Evolutionary conservation across 345 rosid species (phyloP), one percentile per base, ranked within the genome.

Genomic region (Salix udensis): DNA sequence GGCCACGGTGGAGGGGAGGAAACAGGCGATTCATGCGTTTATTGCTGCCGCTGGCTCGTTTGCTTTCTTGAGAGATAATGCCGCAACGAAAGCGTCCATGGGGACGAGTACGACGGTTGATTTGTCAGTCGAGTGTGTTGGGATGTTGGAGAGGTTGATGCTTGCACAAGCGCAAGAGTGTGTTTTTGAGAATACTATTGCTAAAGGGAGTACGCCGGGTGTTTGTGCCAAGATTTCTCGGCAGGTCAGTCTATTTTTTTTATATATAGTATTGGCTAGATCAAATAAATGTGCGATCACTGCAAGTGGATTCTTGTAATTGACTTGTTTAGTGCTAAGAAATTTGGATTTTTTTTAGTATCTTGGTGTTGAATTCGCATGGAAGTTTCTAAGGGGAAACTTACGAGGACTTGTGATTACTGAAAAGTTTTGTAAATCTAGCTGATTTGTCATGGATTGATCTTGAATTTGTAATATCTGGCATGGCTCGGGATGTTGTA

Each of bases 101-200:
- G 99, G 94, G 62, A 86, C 85, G 67, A 88, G 91, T 26, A 85
- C 91, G 44, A 96, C 98, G 8, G 87, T 96, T 68, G 99, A 96
- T 75, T 71, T 96, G 72, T 88, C 97, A 64, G 88, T 90, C 72
- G 98, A 93, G 87, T 96, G 99, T 37, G 92, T 83, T 2, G 96
- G 95, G 52, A 96, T 96, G 99, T 77, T 96, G 82, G 99, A 96
- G 83, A 80, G 97, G 80, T 73, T 96, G 84, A 96, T 96, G 97
- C 80, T 93, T 44, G 99, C 99, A 9, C 97, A 96, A 78, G 99
- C 97, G 42, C 99, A 96, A 78, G 99, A 96, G 82, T 92, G 97
- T 75, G 99, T 96, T 19, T 96, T 96, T 65, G 99, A 96, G 85
- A 96, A 93, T 58, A 86, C 97, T 13, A 96, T 96, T 70, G 94